Base-by-base conservation (phyloP, 2,329 filamentous ascomycete genomes). In the Ceratocystis albifundus region DNA sequence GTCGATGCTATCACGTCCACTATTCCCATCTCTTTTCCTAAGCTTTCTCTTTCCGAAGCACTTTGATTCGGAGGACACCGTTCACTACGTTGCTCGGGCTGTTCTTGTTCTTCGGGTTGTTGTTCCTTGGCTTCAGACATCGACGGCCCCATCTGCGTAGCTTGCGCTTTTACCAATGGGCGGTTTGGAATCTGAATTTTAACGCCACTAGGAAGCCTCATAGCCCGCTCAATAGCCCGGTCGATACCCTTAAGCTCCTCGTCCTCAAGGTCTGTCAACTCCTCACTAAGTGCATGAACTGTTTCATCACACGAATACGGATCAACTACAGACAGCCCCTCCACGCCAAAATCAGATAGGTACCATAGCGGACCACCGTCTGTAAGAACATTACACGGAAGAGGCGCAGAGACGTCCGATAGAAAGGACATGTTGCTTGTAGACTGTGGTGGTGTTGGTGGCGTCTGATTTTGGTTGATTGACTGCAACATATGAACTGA, bases 201-300 rank as follows among this genome's bases (percentile, higher is more conserved):
- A 20, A 62, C 64, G 48, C 66, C 48, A 8, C 41, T 50, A 50
- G 57, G 53, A 32, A 41, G 30, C 30, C 53, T 25, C n/a, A 61
- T 44, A 28, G 41, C 64, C 12, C 62, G 78, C 69, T 81, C 80
- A 36, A 84, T 77, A 69, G 83, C 81, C 62, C 79, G 78, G 44
- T 77, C 80, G 44, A 90, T 77, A 44, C 88, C 89, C 71, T 89
- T 86, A 67, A 96, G 79, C 76, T 93, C 90, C 64, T 95, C 91
- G 70, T 96, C 92, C 71, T 96, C 92, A 73, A 96, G 85, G 73
- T 96, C 93, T 66, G 89, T 95, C 25, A 96, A 80, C 71, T 93
- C 89, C 75, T 96, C 92, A 71, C 89, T 95, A 75, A 93, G 32
- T 82, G 77, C 45, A 80, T 76, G 0, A 41, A 15, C 36, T 41